A percentile compares a stretch with the other conserved stretches of the same genome.
These are phyloP conservation scores for Calamus simplicifolius DNA, from an alignment of 176 grass and related monocot species.

Conservation along the genomic window DNA sequence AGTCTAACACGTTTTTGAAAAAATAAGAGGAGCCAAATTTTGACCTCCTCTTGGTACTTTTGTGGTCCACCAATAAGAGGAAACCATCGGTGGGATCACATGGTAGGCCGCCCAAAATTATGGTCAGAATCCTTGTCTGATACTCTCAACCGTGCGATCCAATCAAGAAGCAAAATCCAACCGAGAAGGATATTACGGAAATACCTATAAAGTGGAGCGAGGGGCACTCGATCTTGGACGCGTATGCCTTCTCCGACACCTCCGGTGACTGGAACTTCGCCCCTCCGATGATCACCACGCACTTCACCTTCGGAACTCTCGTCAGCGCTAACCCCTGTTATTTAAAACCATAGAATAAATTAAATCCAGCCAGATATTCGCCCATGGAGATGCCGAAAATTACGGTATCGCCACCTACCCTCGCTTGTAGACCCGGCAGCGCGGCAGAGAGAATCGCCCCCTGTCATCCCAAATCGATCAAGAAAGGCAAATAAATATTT, in stretches of 20 bases:
- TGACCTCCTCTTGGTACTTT: too few relatives aligned
- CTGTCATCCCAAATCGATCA: constrained; percentile 17
- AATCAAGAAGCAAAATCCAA: too few relatives aligned
- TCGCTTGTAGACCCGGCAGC: constrained; percentile 58
- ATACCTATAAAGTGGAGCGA: constrained; percentile 84
- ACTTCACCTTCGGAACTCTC: constrained; percentile 69
- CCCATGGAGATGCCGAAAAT: too few relatives aligned
- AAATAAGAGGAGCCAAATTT: too few relatives aligned
- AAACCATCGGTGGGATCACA: too few relatives aligned
- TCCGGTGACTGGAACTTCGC: constrained; percentile 38
- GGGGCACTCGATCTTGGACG: constrained; percentile 40
- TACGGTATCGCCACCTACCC: constrained; percentile 17
- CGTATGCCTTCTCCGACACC: constrained; percentile 59
- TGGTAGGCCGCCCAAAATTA: too few relatives aligned
- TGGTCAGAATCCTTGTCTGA: too few relatives aligned
- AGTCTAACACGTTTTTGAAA: too few relatives aligned
- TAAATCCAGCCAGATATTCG: too few relatives aligned
- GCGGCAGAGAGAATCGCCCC: constrained; percentile 65
- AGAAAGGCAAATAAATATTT: not conserved
- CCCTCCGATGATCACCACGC: constrained; percentile 62
- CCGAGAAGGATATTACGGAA: not conserved
- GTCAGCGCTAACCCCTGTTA: constrained; percentile 67
- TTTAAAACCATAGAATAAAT: too few relatives aligned
- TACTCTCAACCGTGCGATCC: too few relatives aligned
- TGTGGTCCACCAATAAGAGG: too few relatives aligned